Percentiles rank a stretch among this genome's conserved stretches.
phyloP scores from a whole-genome alignment of 2,329 filamentous ascomycete species.

The Emericellopsis cladophorae region DNA sequence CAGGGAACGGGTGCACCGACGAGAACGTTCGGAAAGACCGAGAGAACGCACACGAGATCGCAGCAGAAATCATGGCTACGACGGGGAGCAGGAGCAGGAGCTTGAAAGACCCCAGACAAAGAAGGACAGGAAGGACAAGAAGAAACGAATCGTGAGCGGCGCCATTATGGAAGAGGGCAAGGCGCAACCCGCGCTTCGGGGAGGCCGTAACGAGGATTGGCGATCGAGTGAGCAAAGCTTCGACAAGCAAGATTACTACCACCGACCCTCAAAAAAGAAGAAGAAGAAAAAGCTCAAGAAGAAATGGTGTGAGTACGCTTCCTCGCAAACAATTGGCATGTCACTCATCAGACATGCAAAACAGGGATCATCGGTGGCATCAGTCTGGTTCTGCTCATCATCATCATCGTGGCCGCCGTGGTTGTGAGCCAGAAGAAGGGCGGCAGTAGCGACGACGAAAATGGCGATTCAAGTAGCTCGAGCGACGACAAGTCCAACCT shows the following conservation, averaged over 20 bases:
- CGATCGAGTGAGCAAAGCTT: slow-evolving; percentile 26
- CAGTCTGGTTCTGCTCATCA: slow-evolving; percentile 42
- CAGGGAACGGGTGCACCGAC: slow-evolving; percentile 8
- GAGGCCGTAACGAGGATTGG: slow-evolving; percentile 29
- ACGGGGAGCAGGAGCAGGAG: not conserved
- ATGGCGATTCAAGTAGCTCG: slow-evolving; percentile 9
- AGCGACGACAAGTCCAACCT: slow-evolving; percentile 18
- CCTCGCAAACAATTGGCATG: too few relatives aligned
- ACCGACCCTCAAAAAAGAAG: slow-evolving; percentile 27
- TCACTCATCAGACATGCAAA: slow-evolving; percentile 7
- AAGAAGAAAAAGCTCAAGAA: slow-evolving; percentile 43
- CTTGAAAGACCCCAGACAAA: slow-evolving; percentile 1
- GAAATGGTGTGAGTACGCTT: slow-evolving; percentile 2
- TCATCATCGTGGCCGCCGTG: slow-evolving; percentile 56
- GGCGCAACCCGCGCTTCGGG: slow-evolving; percentile 25
- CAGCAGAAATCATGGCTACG: slow-evolving; percentile 6
- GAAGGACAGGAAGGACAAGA: slow-evolving; percentile 31
- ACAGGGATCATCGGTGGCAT: slow-evolving; percentile 44
- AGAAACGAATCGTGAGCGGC: slow-evolving; percentile 56
- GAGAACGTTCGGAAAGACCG: slow-evolving; percentile 9
- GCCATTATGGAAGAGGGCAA: slow-evolving; percentile 56
- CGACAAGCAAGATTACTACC: slow-evolving; percentile 35
- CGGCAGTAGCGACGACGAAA: slow-evolving; percentile 2
- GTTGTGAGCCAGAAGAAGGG: slow-evolving; percentile 44
- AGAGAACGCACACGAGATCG: slow-evolving; percentile 2